Conservation (phyloP, 129 eudicot species). For the Artemisia tridentata region DNA sequence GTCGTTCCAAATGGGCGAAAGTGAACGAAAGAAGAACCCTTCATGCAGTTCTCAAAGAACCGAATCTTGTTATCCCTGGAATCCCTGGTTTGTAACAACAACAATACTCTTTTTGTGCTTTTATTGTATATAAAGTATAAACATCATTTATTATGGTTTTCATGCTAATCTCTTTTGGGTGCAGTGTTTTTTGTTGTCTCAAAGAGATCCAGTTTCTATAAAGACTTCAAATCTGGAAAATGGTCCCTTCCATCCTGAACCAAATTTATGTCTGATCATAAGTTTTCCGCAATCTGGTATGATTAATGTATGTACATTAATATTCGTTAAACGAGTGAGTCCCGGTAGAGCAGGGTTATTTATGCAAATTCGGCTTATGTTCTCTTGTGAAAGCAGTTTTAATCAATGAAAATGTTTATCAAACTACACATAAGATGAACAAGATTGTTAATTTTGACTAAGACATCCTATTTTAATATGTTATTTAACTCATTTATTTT, state of each 20-base stretch:
- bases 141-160: not conserved
- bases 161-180: slow-evolving; percentile 13
- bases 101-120: not conserved
- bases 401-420: not conserved
- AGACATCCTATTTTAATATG: no score
- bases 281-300: not conserved
- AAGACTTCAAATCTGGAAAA: slow-evolving; percentile 74
- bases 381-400: not conserved
- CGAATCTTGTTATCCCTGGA: slow-evolving; percentile 58
- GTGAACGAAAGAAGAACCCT: slow-evolving; percentile 79
- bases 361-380: not conserved
- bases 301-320: slow-evolving; percentile 20
- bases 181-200: slow-evolving; percentile 90
- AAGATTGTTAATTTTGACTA: no score
- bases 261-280: slow-evolving; percentile 12
- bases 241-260: slow-evolving; percentile 74
- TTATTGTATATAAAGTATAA: slow-evolving; percentile 3
- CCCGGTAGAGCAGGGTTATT: not conserved
- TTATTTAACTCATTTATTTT: no score
- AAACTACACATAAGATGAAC: no score
- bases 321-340: slow-evolving; percentile 11
- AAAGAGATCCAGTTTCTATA: slow-evolving; percentile 65
- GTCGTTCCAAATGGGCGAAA: slow-evolving; percentile 57
- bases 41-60: slow-evolving; percentile 62
- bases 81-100: slow-evolving; percentile 72